These are phyloP conservation scores for Capillidium rhysosporum DNA, from an alignment of 371 early-diverging fungal species.

Conservation along the genomic window DNA sequence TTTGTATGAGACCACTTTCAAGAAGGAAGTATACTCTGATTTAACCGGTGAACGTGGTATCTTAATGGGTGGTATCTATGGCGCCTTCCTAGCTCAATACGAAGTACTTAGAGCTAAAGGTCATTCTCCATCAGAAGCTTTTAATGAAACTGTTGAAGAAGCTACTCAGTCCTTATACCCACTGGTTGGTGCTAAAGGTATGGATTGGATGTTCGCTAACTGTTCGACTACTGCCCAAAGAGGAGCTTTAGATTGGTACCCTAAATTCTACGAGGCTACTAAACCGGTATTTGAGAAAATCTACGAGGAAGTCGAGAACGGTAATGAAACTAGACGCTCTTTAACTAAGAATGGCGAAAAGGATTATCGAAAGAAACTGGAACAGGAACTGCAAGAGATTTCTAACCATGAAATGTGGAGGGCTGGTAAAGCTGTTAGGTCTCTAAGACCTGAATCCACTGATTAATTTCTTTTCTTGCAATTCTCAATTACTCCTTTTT, in stretches of 20 bases:
- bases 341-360: slow-evolving; percentile 72
- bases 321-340: slow-evolving; percentile 74
- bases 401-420: slow-evolving; percentile 57
- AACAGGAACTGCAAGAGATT: slow-evolving; percentile 74
- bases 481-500: too few species aligned
- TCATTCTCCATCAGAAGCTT: slow-evolving; percentile 94
- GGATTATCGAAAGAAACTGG: slow-evolving; percentile 82
- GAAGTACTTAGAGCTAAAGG: slow-evolving; percentile 86
- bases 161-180: slow-evolving; percentile 95
- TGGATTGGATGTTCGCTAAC: slow-evolving; percentile 94
- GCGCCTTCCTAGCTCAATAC: slow-evolving; percentile 91
- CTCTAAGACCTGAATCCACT: slow-evolving; percentile 59
- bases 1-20: slow-evolving; percentile 90
- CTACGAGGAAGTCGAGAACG: slow-evolving; percentile 72
- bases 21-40: slow-evolving; percentile 94
- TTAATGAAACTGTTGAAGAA: slow-evolving; percentile 98
- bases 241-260: slow-evolving; percentile 95
- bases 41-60: slow-evolving; percentile 94
- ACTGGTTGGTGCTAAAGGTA: slow-evolving; percentile 87
- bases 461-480: too few species aligned
- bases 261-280: slow-evolving; percentile 76
- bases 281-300: slow-evolving; percentile 87
- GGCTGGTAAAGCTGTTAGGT: slow-evolving; percentile 78
- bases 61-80: slow-evolving; percentile 96
- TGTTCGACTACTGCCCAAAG: slow-evolving; percentile 91